phyloP scores from a whole-genome alignment of 371 early-diverging fungal species.

The Paraphysoderma sedebokerense region DNA sequence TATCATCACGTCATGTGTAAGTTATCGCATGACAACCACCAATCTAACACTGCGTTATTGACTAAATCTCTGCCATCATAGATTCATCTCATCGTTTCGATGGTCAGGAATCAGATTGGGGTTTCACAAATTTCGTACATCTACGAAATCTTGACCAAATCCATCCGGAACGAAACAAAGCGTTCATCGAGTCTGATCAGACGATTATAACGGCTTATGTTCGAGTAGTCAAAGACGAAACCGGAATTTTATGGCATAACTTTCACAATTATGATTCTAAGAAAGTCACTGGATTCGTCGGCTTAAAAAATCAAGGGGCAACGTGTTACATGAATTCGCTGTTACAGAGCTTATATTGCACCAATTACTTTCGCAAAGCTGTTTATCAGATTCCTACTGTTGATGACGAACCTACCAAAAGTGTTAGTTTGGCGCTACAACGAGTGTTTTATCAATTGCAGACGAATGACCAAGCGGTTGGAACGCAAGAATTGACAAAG shows the following conservation, averaged over 20 bases:
- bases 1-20: conserved; percentile 39
- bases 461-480: conserved; percentile 42
- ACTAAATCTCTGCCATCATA: conserved; percentile 8
- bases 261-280: conserved; percentile 71
- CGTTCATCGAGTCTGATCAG: conserved; percentile 47
- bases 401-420: conserved; percentile 62
- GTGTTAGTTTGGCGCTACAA: conserved; percentile 82
- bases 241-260: conserved; percentile 88
- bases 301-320: conserved; percentile 95
- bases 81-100: conserved; percentile 72
- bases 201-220: conserved; percentile 56
- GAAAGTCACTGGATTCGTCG: conserved; percentile 81
- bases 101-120: conserved; percentile 81
- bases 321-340: conserved; percentile 99
- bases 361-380: conserved; percentile 83
- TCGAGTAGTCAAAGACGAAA: conserved; percentile 65
- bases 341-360: conserved; percentile 92
- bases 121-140: conserved; percentile 67
- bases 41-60: not conserved
- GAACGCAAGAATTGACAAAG: conserved; percentile 82
- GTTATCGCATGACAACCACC: conserved; percentile 1
- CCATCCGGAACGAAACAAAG: conserved; percentile 15
- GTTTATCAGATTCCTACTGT: conserved; percentile 82
- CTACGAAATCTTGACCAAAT: conserved; percentile 20
- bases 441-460: conserved; percentile 87